These are phyloP conservation scores for Sporothrix curviconia DNA, from an alignment of 2,329 filamentous ascomycete genomes.

Conservation along the genomic window DNA sequence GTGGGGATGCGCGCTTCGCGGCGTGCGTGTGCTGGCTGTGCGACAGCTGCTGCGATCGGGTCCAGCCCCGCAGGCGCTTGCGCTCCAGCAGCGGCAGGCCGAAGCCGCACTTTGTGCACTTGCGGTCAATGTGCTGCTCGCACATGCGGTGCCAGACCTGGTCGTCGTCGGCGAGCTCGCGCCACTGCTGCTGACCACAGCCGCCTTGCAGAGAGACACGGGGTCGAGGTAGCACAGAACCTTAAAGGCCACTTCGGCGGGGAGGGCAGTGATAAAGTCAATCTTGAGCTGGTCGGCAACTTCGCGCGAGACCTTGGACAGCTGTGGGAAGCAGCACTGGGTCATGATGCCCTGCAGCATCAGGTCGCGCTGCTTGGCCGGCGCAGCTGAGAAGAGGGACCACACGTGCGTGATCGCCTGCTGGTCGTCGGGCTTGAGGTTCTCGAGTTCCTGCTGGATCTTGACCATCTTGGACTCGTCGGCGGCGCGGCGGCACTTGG, in stretches of 20 bases:
- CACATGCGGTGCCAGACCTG: slow-evolving; percentile 98
- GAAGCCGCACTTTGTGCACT: slow-evolving; percentile 94
- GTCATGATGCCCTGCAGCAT: slow-evolving; percentile 96
- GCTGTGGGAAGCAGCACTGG: slow-evolving; percentile 94
- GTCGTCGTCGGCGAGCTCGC: slow-evolving; percentile 87
- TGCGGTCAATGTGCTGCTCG: slow-evolving; percentile 84
- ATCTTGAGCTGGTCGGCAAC: slow-evolving; percentile 95
- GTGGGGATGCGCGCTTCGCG: slow-evolving; percentile 20
- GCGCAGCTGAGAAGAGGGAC: slow-evolving; percentile 94
- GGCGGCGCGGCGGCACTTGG: slow-evolving; percentile 85
- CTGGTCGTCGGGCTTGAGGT: slow-evolving; percentile 75
- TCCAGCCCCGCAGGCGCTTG: slow-evolving; percentile 80
- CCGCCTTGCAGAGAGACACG: slow-evolving; percentile 87
- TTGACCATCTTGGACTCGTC: slow-evolving; percentile 96
- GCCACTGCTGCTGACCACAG: slow-evolving; percentile 90
- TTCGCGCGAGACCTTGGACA: slow-evolving; percentile 84
- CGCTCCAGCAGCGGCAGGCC: slow-evolving; percentile 83
- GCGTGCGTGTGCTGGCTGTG: slow-evolving; percentile 29
- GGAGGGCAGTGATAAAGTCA: slow-evolving; percentile 86
- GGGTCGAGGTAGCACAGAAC: slow-evolving; percentile 91
- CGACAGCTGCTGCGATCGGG: slow-evolving; percentile 68
- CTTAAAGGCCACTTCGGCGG: slow-evolving; percentile 83
- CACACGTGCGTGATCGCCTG: slow-evolving; percentile 96
- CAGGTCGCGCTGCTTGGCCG: slow-evolving; percentile 84
- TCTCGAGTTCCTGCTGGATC: slow-evolving; percentile 81